These are phyloP conservation scores for Clohesyomyces aquaticus DNA, from an alignment of 495 filamentous ascomycete genomes.

Conservation along the genomic window DNA sequence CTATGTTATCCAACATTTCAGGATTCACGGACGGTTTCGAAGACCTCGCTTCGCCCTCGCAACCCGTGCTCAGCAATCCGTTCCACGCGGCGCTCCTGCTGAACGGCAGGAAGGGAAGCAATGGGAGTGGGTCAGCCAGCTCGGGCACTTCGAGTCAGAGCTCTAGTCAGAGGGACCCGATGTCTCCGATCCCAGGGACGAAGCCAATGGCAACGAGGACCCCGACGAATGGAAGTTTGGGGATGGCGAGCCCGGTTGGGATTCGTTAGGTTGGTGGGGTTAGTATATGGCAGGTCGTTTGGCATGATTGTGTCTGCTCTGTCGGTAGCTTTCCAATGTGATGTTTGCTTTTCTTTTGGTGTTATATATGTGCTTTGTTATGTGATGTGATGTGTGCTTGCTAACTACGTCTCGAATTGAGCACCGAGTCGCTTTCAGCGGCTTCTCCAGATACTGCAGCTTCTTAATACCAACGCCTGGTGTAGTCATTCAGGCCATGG, in stretches of 20 bases:
- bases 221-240: constrained; percentile 26
- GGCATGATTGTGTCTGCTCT: constrained; percentile 8
- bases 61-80: constrained; percentile 8
- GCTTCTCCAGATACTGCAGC: no score
- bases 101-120: constrained; percentile 36
- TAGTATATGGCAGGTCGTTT: constrained; percentile 5
- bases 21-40: constrained; percentile 63
- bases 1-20: constrained; percentile 69
- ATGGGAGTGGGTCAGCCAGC: constrained; percentile 37
- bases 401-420: no score
- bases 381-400: constrained; percentile 4
- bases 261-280: constrained; percentile 15
- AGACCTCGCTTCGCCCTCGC: constrained; percentile 26
- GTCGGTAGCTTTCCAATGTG: constrained; percentile 28
- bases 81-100: constrained; percentile 10
- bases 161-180: constrained; percentile 39
- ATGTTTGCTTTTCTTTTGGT: constrained; percentile 29
- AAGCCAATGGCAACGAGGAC: constrained; percentile 32
- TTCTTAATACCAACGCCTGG: no score
- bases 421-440: no score
- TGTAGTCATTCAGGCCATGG: no score
- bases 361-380: background rate
- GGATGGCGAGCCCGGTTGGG: constrained; percentile 27
- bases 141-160: constrained; percentile 34
- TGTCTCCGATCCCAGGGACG: constrained; percentile 33